Evolutionary conservation across 1,284 basidiomycete species (phyloP), one percentile per base, ranked within the genome.

Genomic region (Ganoderma sinense): DNA sequence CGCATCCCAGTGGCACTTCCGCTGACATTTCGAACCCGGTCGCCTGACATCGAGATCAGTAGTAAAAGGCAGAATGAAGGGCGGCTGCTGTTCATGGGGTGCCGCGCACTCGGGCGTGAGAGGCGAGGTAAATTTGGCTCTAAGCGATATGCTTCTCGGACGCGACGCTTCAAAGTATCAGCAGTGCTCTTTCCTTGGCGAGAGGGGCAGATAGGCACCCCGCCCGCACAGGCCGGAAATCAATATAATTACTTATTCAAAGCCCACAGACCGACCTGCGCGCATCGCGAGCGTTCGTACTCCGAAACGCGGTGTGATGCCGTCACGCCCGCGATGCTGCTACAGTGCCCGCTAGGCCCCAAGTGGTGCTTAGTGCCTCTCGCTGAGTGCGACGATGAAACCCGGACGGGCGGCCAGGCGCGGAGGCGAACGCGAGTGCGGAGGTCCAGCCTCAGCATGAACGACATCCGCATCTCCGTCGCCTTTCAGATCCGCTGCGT

Each of bases 121-220:
- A 67, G 36, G 69, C 48, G 51, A 61, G 67, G 67, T 66, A 70
- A 70, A 59, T 63, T 73, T 69, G 67, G 69, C 71, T 62, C 71
- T 67, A 73, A 73, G 71, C 69, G 71, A 73, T 23, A 40, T 56
- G 43, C 68, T 68, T 68, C 68, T 45, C 64, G 55, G 36, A 67
- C 64, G 41, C 62, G 45, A 56, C 31, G 48, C 68, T 58, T 31
- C 48, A 23, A 20, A 41, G 41, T 55, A 51, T 26, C 60, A 53
- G 62, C 62, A 67, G 29, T 53, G 39, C 55, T 26, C 45, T 56
- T 68, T n/a, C 71, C 56, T 48, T 40, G 41, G 29, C 29, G 31
- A 53, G 66, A 31, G 31, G 29, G 36, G 23, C 45, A 41, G 65
- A 56, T 62, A 41, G 53, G 51, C 53, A 62, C 43, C 23, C 31